Percentiles rank a stretch among this genome's conserved stretches.
These are phyloP conservation scores for Apiotrichum veenhuisii DNA, from an alignment of 1,284 basidiomycete genomes.

Conservation along the genomic window DNA sequence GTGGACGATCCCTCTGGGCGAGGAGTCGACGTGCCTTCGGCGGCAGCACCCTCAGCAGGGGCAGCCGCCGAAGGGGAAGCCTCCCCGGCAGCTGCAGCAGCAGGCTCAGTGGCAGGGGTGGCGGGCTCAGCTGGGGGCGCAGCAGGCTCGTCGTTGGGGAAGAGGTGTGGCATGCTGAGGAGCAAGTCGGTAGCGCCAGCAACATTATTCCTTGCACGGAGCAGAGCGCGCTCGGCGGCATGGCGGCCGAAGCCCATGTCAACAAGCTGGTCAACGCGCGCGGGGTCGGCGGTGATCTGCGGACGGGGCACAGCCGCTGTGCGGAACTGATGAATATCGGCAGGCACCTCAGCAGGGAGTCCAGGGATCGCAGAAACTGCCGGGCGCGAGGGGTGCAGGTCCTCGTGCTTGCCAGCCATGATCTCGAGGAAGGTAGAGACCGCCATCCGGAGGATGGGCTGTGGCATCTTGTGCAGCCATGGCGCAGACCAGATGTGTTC, in stretches of 20 bases:
- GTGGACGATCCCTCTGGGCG: not conserved
- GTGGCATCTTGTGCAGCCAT: conserved; percentile 74
- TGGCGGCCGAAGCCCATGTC: conserved; percentile 96
- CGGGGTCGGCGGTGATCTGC: conserved; percentile 61
- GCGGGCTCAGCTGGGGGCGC: conserved; percentile 9
- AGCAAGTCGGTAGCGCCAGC: conserved; percentile 85
- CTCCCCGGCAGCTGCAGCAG: conserved; percentile 7
- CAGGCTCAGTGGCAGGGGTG: conserved; percentile 8
- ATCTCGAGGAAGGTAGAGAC: conserved; percentile 77
- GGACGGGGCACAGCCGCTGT: conserved; percentile 7
- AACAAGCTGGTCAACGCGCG: conserved; percentile 71
- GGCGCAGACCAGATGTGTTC: conserved; percentile 72
- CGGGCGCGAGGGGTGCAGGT: conserved; percentile 41
- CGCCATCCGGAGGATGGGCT: conserved; percentile 67
- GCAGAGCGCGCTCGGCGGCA: conserved; percentile 76
- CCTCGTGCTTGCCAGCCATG: conserved; percentile 75
- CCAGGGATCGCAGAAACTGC: not conserved
- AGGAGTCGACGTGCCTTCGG: not conserved
- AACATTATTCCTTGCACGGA: conserved; percentile 82
- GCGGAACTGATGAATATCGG: conserved; percentile 7
- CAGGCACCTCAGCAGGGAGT: conserved; percentile 27
- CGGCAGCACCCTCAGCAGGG: conserved; percentile 1
- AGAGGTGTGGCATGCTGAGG: conserved; percentile 73
- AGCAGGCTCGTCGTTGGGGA: conserved; percentile 49
- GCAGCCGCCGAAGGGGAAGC: conserved; percentile 17